Percentiles rank a stretch among this genome's conserved stretches.
Conservation (phyloP, 2,329 filamentous ascomycete genomes). For the Aspergillus proliferans region DNA sequence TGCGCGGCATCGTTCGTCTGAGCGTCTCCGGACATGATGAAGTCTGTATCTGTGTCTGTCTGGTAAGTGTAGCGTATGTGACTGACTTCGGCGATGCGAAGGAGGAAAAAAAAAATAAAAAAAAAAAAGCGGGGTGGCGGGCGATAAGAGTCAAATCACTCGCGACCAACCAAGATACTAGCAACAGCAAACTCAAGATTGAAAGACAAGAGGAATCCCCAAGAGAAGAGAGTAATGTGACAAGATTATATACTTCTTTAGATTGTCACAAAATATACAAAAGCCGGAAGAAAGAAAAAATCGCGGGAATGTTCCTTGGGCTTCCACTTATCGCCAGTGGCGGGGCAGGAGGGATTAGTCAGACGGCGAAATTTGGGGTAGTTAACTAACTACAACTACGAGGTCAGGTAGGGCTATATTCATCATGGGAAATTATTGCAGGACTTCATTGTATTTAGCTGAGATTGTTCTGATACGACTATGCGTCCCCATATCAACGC, state of each 20-base stretch:
- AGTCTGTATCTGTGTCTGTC: not conserved
- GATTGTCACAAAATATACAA: not conserved
- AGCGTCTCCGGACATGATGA: conserved; percentile 23
- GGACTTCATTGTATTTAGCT: no score
- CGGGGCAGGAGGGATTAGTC: conserved; percentile 15
- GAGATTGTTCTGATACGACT: no score
- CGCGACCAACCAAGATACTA: not conserved
- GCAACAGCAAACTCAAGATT: not conserved
- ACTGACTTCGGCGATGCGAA: not conserved
- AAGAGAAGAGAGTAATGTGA: not conserved
- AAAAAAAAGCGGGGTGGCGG: not conserved
- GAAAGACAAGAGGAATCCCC: not conserved
- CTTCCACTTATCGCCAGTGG: conserved; percentile 17
- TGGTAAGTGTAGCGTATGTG: not conserved
- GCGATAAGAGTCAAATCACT: not conserved
- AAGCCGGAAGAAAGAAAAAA: conserved; percentile 14
- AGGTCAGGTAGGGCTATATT: not conserved
- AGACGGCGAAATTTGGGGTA: not conserved
- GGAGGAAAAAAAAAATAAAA: not conserved
- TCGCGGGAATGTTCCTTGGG: conserved; percentile 26
- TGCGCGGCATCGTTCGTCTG: conserved; percentile 16
- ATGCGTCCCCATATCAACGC: not conserved
- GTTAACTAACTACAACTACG: not conserved
- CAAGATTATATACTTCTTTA: not conserved
- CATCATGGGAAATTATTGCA: no score